Base-by-base conservation (phyloP, 176 grass and related monocot species). In the Raddia distichophylla region DNA sequence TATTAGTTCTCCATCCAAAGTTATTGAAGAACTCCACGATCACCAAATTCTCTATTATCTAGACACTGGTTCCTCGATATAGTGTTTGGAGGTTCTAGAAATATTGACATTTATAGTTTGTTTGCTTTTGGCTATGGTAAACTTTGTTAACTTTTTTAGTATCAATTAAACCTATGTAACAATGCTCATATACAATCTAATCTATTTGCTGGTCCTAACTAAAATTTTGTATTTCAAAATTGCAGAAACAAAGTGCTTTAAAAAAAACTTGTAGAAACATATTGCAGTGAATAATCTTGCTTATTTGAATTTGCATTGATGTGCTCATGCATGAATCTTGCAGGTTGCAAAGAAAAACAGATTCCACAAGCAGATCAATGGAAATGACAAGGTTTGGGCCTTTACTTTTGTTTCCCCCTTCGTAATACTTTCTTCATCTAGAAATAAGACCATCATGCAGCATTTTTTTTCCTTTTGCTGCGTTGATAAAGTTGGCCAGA, bases 281-380 rank as follows among this genome's bases (percentile, higher is more conserved):
- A 44, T 65, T 53, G 18, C 53, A 16, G 6, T 44, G 10, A 76
- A 62, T 44, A 16, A 15, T 15, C 37, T 33, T 79, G 52, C 73
- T 78, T 78, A 43, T 56, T 62, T 11, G 67, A 46, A 3, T 55
- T 77, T 56, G 13, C 13, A 60, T 55, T 20, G 73, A 32, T 57
- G 45, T 15, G 20, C 73, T 84, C 7, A 54, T 70, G 13, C 20
- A 46, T 59, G 47, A 56, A 46, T 66, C 50, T 84, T 84, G 75
- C 71, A 94, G 91, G 90, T 94, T 18, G 74, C 86, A 10, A 94
- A 89, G 83, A 85, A 94, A 76, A 97, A 94, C 18, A 74, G 91
- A 59, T 97, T 94, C 51, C 85, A 85, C 71, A 94, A 82, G 71
- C 89, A 97, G 69, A 37, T 85, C 10, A 88, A 84, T 86, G 91